A percentile compares a stretch with the other conserved stretches of the same genome.
Evolutionary conservation across 495 filamentous ascomycete species (phyloP).

Genomic region (Podospora comata): DNA sequence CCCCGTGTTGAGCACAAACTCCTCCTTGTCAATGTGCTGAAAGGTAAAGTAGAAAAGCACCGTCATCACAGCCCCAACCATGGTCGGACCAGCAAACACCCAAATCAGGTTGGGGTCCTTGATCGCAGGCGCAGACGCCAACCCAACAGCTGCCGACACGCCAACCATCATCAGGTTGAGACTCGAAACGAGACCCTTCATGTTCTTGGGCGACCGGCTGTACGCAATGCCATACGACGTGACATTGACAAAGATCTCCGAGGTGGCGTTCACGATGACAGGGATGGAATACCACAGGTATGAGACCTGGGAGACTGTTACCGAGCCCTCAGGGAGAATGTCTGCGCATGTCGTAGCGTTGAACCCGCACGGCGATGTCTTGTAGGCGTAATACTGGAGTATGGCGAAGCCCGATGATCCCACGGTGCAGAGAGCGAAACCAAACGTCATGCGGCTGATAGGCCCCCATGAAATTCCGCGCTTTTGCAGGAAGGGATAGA

Average conservation of each 20-base stretch:
- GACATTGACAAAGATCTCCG: constrained; percentile 67
- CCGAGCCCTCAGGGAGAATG: constrained; percentile 19
- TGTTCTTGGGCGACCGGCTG: constrained; percentile 63
- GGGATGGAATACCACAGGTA: constrained; percentile 49
- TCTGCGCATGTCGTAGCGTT: constrained; percentile 43
- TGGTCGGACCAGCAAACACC: constrained; percentile 52
- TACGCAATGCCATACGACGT: constrained; percentile 72
- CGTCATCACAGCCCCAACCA: constrained; percentile 45
- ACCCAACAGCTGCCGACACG: constrained; percentile 55
- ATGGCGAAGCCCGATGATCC: constrained; percentile 65
- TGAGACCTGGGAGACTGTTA: constrained; percentile 7
- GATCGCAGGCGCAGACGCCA: constrained; percentile 57
- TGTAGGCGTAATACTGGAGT: constrained; percentile 70
- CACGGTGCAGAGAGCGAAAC: constrained; percentile 62
- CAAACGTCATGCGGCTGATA: constrained; percentile 70
- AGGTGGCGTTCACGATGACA: constrained; percentile 54
- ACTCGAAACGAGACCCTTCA: constrained; percentile 67
- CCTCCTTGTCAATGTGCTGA: constrained; percentile 48
- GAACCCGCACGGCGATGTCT: constrained; percentile 48
- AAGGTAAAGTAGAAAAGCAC: constrained; percentile 51
- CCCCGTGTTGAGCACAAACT: constrained; percentile 37
- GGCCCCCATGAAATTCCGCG: constrained; percentile 63
- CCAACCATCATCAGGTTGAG: constrained; percentile 61
- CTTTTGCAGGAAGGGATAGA: constrained; percentile 66
- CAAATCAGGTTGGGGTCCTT: constrained; percentile 59